Percentiles rank a stretch among this genome's conserved stretches.
Evolutionary conservation across 805 yeast species (phyloP).

Genomic region (Candida chauliodis): DNA sequence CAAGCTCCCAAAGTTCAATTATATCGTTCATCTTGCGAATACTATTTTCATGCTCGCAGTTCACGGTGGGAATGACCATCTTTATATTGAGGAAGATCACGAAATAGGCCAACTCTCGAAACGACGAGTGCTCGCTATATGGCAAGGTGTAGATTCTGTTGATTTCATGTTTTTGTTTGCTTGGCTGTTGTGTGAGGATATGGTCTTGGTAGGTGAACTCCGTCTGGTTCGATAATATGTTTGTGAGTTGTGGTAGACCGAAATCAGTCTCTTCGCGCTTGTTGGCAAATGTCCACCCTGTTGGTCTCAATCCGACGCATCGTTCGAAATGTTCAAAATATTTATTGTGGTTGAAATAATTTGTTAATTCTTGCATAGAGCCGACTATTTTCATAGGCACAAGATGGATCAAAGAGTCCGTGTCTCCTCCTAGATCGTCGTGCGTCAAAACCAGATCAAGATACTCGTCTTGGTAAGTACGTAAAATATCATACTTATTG

Average conservation of each 20-base stretch:
- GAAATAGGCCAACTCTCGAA: conserved; percentile 70
- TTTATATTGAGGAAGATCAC: conserved; percentile 48
- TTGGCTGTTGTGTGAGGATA: conserved; percentile 27
- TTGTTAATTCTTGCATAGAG: conserved; percentile 41
- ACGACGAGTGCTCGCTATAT: conserved; percentile 93
- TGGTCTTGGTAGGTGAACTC: conserved; percentile 22
- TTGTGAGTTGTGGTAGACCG: background rate
- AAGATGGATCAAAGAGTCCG: conserved; percentile 60
- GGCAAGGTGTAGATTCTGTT: conserved; percentile 64
- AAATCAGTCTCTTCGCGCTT: conserved; percentile 10
- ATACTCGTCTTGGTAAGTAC: conserved; percentile 44
- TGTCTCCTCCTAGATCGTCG: conserved; percentile 30
- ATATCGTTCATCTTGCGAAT: conserved; percentile 28
- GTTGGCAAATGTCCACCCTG: conserved; percentile 76
- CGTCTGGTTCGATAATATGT: conserved; percentile 17
- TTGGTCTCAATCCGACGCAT: conserved; percentile 75
- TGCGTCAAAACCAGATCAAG: conserved; percentile 25
- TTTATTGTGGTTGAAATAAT: conserved; percentile 46
- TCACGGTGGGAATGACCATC: conserved; percentile 78
- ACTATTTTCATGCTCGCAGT: conserved; percentile 27
- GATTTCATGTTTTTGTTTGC: conserved; percentile 16
- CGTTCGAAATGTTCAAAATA: conserved; percentile 49
- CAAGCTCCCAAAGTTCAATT: conserved; percentile 28
- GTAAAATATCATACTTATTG: conserved; percentile 39
- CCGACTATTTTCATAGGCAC: conserved; percentile 62